phyloP scores from a whole-genome alignment of 768 basidiomycete genomes.

The Leccinum barrowsii region DNA sequence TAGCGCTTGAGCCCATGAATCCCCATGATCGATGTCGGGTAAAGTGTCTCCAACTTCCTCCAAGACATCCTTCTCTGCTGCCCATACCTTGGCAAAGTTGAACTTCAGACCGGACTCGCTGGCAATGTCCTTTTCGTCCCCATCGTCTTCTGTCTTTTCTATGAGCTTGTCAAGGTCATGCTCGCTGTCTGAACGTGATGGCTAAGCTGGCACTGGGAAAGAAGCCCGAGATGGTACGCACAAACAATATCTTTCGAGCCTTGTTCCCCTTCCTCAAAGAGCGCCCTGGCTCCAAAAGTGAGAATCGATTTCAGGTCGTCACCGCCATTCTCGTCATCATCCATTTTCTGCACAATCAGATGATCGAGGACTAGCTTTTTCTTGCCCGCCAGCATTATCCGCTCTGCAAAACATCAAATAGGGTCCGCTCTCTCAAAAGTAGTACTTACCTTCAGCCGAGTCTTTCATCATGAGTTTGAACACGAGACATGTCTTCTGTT shows the following conservation, averaged over 20 bases:
- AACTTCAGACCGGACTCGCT: conserved; percentile 62
- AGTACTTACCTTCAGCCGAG: conserved; percentile 73
- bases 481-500: conserved; percentile 89
- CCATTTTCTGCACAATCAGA: conserved; percentile 94
- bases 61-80: conserved; percentile 66
- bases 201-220: not conserved
- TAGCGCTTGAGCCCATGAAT: conserved; percentile 82
- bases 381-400: conserved; percentile 90
- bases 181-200: conserved; percentile 55
- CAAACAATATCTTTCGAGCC: conserved; percentile 66
- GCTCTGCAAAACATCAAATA: conserved; percentile 50
- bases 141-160: conserved; percentile 76
- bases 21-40: conserved; percentile 46
- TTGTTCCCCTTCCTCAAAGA: conserved; percentile 67
- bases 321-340: conserved; percentile 69
- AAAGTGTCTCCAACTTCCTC: conserved; percentile 62
- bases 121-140: conserved; percentile 47
- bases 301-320: conserved; percentile 88
- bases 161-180: conserved; percentile 84
- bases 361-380: conserved; percentile 94
- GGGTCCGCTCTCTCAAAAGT: not conserved
- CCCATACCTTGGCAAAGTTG: conserved; percentile 91
- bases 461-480: conserved; percentile 97
- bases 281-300: conserved; percentile 80
- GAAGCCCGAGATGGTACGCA: conserved; percentile 30